A percentile compares a stretch with the other conserved stretches of the same genome.
Evolutionary conservation across 1,284 basidiomycete species (phyloP).

Genomic region (Tilletia horrida): DNA sequence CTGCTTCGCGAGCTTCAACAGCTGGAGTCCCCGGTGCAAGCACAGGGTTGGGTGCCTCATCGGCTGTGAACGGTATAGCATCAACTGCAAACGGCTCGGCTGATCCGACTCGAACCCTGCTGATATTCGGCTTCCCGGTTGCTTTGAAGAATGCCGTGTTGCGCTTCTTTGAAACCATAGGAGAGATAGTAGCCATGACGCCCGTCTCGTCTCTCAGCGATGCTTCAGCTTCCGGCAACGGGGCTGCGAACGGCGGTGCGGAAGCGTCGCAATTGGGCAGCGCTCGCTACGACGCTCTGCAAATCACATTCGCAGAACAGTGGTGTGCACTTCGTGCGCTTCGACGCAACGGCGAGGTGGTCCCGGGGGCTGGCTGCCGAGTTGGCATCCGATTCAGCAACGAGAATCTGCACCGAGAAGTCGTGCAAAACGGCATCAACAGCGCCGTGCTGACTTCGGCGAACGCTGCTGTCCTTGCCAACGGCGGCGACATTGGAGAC

Average conservation of each 20-base stretch:
- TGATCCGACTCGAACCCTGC: neutral
- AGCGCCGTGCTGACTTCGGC: conserved; percentile 6
- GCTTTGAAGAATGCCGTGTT: conserved; percentile 6
- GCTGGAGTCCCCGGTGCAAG: neutral
- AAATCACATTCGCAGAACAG: conserved; percentile 2
- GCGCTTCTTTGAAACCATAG: conserved; percentile 12
- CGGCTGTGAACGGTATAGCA: neutral
- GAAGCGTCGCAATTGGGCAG: neutral
- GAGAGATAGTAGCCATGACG: conserved; percentile 7
- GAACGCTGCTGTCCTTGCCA: conserved; percentile 4
- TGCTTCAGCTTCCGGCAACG: neutral
- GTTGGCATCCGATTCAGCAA: conserved; percentile 9
- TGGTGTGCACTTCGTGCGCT: conserved; percentile 14
- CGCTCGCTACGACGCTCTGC: neutral
- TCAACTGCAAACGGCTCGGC: neutral
- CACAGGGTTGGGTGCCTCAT: neutral
- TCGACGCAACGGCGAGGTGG: conserved; percentile 6
- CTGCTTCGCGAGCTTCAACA: neutral
- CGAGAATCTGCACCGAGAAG: conserved; percentile 11
- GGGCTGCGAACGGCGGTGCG: neutral
- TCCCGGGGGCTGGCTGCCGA: conserved; percentile 6
- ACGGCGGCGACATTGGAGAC: conserved; percentile 5
- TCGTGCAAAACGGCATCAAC: conserved; percentile 15
- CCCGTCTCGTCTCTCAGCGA: neutral
- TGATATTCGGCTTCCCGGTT: conserved; percentile 12